Evolutionary conservation across 2,329 filamentous ascomycete species (phyloP).

Genomic region (Acephala macrosclerotiorum): DNA sequence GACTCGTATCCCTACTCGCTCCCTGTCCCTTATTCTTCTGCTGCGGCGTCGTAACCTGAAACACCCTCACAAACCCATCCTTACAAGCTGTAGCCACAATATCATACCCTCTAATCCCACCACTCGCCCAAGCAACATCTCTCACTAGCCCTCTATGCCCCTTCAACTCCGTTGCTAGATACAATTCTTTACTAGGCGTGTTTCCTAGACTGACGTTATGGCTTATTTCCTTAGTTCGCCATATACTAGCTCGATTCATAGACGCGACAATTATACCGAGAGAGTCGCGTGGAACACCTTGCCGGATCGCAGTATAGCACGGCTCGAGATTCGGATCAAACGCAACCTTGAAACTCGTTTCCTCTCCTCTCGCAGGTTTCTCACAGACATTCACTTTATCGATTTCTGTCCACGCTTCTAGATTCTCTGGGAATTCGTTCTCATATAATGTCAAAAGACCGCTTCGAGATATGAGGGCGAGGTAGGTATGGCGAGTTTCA

Average conservation of each 20-base stretch:
- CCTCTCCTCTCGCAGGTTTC: conserved; percentile 79
- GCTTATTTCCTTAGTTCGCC: conserved; percentile 71
- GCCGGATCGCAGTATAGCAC: conserved; percentile 77
- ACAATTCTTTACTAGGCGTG: conserved; percentile 76
- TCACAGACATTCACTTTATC: conserved; percentile 79
- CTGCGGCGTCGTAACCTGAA: conserved; percentile 73
- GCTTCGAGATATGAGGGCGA: conserved; percentile 85
- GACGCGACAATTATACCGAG: conserved; percentile 85
- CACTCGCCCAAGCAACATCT: conserved; percentile 91
- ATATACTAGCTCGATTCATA: conserved; percentile 84
- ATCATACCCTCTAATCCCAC: conserved; percentile 89
- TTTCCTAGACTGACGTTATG: conserved; percentile 58
- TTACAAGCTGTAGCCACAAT: conserved; percentile 91
- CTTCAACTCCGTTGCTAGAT: conserved; percentile 78
- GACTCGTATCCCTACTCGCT: conserved; percentile 36
- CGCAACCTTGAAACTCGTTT: conserved; percentile 83
- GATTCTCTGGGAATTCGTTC: conserved; percentile 82
- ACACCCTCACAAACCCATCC: conserved; percentile 90
- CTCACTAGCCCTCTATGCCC: conserved; percentile 81
- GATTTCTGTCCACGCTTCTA: conserved; percentile 77
- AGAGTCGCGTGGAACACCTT: conserved; percentile 82
- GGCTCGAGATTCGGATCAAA: conserved; percentile 90
- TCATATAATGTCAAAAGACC: conserved; percentile 83
- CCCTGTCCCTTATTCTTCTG: conserved; percentile 48
- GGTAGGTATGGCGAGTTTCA: conserved; percentile 80